These are phyloP conservation scores for Termitomyces sp. DNA, from an alignment of 768 basidiomycete species.

Conservation along the genomic window DNA sequence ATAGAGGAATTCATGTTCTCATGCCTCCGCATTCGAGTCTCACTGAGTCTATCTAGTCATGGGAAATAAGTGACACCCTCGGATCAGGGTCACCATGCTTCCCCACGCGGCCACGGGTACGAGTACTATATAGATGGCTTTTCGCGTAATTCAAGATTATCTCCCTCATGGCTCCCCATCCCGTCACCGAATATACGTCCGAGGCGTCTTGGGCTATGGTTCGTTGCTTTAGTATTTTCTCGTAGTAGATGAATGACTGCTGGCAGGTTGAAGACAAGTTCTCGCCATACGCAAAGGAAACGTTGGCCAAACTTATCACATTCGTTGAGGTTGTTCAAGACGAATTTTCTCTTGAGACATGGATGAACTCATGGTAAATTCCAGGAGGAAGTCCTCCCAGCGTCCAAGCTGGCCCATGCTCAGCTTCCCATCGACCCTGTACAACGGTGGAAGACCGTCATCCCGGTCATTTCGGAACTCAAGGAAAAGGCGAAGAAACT, in stretches of 20 bases:
- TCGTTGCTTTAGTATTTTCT: slow-evolving; percentile 14
- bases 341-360: background rate
- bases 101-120: no score
- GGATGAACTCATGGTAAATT: background rate
- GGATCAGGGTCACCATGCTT: slow-evolving; percentile 14
- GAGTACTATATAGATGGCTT: background rate
- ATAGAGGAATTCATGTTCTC: background rate
- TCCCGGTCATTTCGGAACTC: slow-evolving; percentile 77
- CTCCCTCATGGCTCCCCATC: slow-evolving; percentile 53
- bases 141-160: slow-evolving; percentile 1
- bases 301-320: slow-evolving; percentile 71
- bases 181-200: slow-evolving; percentile 73
- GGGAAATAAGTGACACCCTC: background rate
- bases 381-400: slow-evolving; percentile 87
- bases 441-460: slow-evolving; percentile 79
- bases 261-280: slow-evolving; percentile 86
- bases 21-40: background rate
- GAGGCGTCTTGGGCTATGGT: slow-evolving; percentile 88
- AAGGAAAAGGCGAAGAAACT: slow-evolving; percentile 83
- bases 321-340: slow-evolving; percentile 68
- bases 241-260: background rate
- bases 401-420: slow-evolving; percentile 67
- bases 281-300: slow-evolving; percentile 84
- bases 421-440: slow-evolving; percentile 75
- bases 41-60: no score